Percentiles rank a stretch among this genome's conserved stretches.
Evolutionary conservation across 371 early-diverging fungal species (phyloP).

Genomic region (Syncephalastrum sp.): DNA sequence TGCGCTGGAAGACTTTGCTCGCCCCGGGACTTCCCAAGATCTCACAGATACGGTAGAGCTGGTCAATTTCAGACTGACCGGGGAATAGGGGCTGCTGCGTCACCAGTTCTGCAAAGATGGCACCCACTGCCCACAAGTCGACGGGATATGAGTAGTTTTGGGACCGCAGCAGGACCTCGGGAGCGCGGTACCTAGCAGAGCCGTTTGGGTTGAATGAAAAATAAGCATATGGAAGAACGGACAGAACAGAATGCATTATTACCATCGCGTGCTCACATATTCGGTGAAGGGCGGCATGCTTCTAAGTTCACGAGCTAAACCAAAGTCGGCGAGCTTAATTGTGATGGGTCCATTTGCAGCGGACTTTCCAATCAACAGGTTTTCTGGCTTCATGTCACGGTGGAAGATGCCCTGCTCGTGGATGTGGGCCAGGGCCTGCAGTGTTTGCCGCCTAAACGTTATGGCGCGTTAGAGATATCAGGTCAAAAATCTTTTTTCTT

Average conservation of each 20-base stretch:
- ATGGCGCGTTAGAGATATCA: neutral
- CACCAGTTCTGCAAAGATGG: constrained; percentile 89
- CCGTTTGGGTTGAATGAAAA: constrained; percentile 1
- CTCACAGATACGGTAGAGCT: constrained; percentile 73
- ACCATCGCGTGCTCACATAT: constrained; percentile 96
- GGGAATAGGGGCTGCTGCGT: constrained; percentile 89
- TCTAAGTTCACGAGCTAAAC: constrained; percentile 86
- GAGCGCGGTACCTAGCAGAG: constrained; percentile 89
- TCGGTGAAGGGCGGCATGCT: constrained; percentile 82
- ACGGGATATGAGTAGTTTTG: constrained; percentile 89
- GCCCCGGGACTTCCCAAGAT: constrained; percentile 56
- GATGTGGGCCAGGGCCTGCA: constrained; percentile 83
- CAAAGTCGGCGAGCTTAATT: constrained; percentile 95
- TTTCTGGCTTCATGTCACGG: constrained; percentile 94
- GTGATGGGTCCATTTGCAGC: constrained; percentile 17
- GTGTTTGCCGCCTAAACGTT: constrained; percentile 63
- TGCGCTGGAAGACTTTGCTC: constrained; percentile 8
- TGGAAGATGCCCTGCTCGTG: constrained; percentile 91
- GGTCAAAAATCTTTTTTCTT: neutral
- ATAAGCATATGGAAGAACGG: neutral
- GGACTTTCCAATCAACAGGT: constrained; percentile 55
- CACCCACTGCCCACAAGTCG: constrained; percentile 98
- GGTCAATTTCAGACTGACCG: constrained; percentile 90
- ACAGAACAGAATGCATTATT: constrained; percentile 9
- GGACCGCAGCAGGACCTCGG: constrained; percentile 91